phyloP scores from a whole-genome alignment of 163 green algal genomes.

The Prototheca cutis region DNA sequence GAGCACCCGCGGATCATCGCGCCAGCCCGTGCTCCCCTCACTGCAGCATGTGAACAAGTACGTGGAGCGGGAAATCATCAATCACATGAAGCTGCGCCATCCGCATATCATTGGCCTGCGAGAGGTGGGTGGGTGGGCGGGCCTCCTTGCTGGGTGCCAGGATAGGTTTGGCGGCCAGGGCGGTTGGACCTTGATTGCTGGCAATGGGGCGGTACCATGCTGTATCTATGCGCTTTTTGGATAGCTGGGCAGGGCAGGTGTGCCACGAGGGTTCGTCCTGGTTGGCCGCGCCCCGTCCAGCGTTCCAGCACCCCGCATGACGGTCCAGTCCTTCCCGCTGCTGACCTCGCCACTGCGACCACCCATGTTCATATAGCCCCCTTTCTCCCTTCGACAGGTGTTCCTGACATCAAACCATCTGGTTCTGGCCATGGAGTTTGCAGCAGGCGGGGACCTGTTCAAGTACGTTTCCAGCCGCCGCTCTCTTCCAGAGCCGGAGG shows the following conservation, averaged over 20 bases:
- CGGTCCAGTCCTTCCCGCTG: neutral
- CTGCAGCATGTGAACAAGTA: slow-evolving; percentile 26
- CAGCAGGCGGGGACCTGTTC: slow-evolving; percentile 14
- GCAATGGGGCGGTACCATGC: too few relatives aligned
- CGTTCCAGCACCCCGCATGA: too few relatives aligned
- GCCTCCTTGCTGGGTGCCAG: too few relatives aligned
- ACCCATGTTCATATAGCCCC: neutral
- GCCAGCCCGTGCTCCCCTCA: neutral
- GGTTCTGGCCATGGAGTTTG: slow-evolving; percentile 60
- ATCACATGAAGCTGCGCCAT: slow-evolving; percentile 27
- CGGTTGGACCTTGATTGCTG: too few relatives aligned
- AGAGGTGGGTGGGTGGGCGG: slow-evolving; percentile 17
- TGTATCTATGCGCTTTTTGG: too few relatives aligned
- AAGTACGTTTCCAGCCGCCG: slow-evolving; percentile 1
- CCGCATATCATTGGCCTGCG: slow-evolving; percentile 29
- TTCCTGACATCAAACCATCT: slow-evolving; percentile 47
- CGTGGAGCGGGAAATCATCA: slow-evolving; percentile 30
- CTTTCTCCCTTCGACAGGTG: slow-evolving; percentile 19
- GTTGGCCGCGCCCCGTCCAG: too few relatives aligned
- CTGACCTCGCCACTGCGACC: neutral
- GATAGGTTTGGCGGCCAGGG: too few relatives aligned
- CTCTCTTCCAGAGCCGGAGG: slow-evolving; percentile 23
- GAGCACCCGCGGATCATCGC: neutral
- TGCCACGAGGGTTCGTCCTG: too few relatives aligned
- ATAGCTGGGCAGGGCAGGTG: too few relatives aligned